These are phyloP conservation scores for Psophocarpus tetragonolobus DNA, from an alignment of 306 rosid species.

Conservation along the genomic window DNA sequence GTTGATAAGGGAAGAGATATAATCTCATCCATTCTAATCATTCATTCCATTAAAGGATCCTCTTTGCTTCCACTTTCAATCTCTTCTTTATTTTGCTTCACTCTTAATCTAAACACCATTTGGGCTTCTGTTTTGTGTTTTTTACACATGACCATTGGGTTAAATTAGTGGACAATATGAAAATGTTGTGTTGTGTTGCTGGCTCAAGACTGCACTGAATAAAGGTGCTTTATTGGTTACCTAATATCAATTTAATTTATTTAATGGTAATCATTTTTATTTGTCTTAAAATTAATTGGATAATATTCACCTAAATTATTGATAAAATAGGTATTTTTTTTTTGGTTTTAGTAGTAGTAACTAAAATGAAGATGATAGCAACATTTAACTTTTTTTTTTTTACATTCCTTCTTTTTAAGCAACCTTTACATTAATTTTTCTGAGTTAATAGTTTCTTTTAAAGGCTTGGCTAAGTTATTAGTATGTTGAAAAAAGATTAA, in stretches of 20 bases:
- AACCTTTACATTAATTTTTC: no score
- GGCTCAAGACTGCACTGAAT: no score
- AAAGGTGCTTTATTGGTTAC: no score
- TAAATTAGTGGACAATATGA: background rate
- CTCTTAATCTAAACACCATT: conserved; percentile 30
- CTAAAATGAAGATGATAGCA: background rate
- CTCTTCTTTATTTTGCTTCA: conserved; percentile 19
- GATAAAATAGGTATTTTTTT: no score
- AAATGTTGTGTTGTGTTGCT: background rate
- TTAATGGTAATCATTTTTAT: no score
- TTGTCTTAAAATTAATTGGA: no score
- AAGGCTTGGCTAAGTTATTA: no score
- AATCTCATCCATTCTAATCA: background rate
- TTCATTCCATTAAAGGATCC: background rate
- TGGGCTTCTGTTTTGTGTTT: background rate
- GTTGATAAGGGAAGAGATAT: conserved; percentile 18
- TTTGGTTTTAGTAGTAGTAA: background rate
- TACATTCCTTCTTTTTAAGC: background rate
- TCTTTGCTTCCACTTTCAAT: conserved; percentile 14
- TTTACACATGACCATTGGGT: background rate
- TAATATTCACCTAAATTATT: no score
- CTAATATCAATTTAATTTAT: no score
- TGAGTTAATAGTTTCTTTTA: no score
- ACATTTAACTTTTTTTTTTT: background rate
- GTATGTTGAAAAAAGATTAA: no score